Conservation (phyloP, 495 filamentous ascomycete genomes). For the Thozetella sp. region DNA sequence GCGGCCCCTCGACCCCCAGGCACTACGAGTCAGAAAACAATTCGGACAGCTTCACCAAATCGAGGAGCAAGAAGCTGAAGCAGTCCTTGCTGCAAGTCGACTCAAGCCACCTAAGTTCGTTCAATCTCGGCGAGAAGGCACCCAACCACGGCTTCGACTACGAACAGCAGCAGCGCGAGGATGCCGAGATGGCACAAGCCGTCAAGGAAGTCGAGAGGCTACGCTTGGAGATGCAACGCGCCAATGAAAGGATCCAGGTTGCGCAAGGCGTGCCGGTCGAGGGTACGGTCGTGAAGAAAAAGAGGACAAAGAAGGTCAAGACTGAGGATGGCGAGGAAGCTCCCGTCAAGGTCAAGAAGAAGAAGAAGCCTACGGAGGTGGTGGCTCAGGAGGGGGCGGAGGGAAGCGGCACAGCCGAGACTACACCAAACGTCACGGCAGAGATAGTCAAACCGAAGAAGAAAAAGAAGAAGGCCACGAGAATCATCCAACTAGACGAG, state of each 20-base stretch:
- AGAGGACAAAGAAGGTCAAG: constrained; percentile 58
- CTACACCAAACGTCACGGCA: constrained; percentile 7
- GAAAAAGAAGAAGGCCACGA: constrained; percentile 54
- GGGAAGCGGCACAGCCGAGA: constrained; percentile 8
- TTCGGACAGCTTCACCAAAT: constrained; percentile 32
- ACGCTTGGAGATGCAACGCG: constrained; percentile 88
- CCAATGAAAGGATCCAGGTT: constrained; percentile 77
- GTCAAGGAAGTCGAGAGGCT: constrained; percentile 84
- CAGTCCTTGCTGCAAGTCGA: constrained; percentile 76
- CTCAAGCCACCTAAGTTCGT: constrained; percentile 71
- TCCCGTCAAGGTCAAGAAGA: constrained; percentile 67
- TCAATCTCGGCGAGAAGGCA: constrained; percentile 58
- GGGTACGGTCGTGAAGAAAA: constrained; percentile 77
- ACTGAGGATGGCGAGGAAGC: constrained; percentile 47
- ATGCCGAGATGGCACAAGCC: constrained; percentile 81
- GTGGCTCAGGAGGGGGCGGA: not conserved
- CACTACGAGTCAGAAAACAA: constrained; percentile 47
- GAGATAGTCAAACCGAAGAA: constrained; percentile 40
- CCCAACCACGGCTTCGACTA: constrained; percentile 39
- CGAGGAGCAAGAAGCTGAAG: constrained; percentile 40
- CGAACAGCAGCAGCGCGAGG: constrained; percentile 63
- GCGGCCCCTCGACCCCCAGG: constrained; percentile 41
- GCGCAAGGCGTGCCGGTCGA: constrained; percentile 70
- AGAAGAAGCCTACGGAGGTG: constrained; percentile 24
- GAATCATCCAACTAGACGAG: constrained; percentile 23